phyloP scores from a whole-genome alignment of 1,284 basidiomycete species.

The Ustilago xerochloae region DNA sequence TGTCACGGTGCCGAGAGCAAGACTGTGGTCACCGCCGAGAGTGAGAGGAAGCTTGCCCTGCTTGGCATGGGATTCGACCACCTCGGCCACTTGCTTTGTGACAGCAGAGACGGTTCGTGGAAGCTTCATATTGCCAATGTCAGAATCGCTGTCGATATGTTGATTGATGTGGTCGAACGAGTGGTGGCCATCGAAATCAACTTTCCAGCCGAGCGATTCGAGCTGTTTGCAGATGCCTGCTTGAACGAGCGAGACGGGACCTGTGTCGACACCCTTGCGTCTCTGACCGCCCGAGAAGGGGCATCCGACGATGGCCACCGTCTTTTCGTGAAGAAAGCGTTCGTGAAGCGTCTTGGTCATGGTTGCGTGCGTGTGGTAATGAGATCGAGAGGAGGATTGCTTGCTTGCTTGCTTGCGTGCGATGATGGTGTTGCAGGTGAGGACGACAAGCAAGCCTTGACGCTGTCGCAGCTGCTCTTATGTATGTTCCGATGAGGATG shows the following conservation, averaged over 20 bases:
- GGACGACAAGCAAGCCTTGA: background rate
- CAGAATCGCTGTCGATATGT: slow-evolving; percentile 46
- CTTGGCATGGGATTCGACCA: slow-evolving; percentile 79
- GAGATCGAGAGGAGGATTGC: background rate
- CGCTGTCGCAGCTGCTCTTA: background rate
- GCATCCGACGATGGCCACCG: slow-evolving; percentile 61
- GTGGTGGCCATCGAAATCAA: slow-evolving; percentile 87
- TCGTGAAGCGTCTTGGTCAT: slow-evolving; percentile 47
- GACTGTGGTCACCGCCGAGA: slow-evolving; percentile 94
- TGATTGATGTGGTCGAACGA: slow-evolving; percentile 81
- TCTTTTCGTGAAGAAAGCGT: slow-evolving; percentile 51
- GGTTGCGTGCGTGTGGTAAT: too few relatives aligned
- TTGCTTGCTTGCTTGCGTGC: background rate
- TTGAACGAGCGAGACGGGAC: slow-evolving; percentile 59
- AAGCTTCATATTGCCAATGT: slow-evolving; percentile 62
- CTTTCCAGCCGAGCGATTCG: slow-evolving; percentile 82
- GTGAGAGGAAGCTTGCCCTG: slow-evolving; percentile 87
- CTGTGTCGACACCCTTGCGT: slow-evolving; percentile 63
- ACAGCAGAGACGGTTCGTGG: slow-evolving; percentile 72
- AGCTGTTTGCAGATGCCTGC: slow-evolving; percentile 63
- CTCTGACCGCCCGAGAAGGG: slow-evolving; percentile 65
- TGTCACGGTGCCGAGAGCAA: slow-evolving; percentile 72
- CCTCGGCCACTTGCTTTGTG: slow-evolving; percentile 80
- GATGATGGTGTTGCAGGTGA: background rate
- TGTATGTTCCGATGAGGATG: background rate